Conservation (phyloP, 441 rosid genomes). For the Gossypium trilobum region DNA sequence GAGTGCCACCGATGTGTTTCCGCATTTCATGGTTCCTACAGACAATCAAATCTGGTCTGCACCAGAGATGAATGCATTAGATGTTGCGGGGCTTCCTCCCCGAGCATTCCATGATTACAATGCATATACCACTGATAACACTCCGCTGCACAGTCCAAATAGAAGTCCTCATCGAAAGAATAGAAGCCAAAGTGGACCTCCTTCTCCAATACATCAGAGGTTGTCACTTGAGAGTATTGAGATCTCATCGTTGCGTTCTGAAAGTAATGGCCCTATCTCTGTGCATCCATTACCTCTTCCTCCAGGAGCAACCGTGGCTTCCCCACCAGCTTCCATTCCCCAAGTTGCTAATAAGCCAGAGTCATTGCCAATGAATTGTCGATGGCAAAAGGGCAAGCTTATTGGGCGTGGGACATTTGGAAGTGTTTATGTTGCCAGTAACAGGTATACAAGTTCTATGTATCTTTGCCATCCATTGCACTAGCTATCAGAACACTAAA, state of each 20-base stretch:
- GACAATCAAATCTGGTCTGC: constrained; percentile 75
- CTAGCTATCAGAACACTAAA: constrained; percentile 16
- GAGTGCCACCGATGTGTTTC: constrained; percentile 32
- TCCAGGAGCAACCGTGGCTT: constrained; percentile 53
- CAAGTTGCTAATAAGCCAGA: constrained; percentile 44
- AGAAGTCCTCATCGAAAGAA: constrained; percentile 40
- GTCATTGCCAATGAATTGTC: constrained; percentile 37
- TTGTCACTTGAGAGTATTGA: constrained; percentile 31
- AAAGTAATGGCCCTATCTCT: constrained; percentile 28
- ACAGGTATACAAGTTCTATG: constrained; percentile 36
- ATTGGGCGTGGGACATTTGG: constrained; percentile 97
- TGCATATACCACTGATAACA: constrained; percentile 49
- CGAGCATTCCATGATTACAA: constrained; percentile 48
- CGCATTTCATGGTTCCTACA: constrained; percentile 30
- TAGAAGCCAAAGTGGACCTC: constrained; percentile 43
- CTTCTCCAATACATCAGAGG: constrained; percentile 46
- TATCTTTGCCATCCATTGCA: constrained; percentile 1
- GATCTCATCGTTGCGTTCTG: constrained; percentile 30
- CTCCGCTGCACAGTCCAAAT: constrained; percentile 68
- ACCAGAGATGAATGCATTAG: constrained; percentile 55
- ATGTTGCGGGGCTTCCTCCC: constrained; percentile 46
- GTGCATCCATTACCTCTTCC: constrained; percentile 92
- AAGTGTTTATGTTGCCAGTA: constrained; percentile 82
- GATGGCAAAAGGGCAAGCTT: constrained; percentile 84
- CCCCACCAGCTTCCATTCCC: constrained; percentile 29